Evolutionary conservation across 306 rosid species (phyloP), one percentile per base, ranked within the genome.

Genomic region (Glycyrrhiza uralensis): DNA sequence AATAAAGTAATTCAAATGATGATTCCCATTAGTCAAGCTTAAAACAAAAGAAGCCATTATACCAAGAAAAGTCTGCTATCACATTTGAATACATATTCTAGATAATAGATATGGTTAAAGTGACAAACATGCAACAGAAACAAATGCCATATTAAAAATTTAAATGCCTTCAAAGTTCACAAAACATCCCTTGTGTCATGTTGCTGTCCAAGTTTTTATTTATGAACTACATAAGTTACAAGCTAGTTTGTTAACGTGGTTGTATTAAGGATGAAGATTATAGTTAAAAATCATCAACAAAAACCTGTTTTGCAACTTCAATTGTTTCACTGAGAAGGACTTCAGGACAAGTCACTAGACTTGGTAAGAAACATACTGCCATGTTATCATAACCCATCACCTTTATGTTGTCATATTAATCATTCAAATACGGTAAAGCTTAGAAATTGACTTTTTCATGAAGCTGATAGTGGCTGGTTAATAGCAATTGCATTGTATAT

Each of bases 21-120:
- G 36, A 60, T 30, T 49, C 51, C 67, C 33, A 38, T 42, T 12
- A 71, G 52, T 35, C 56, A 69, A 58, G 71, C 59, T 59, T 15
- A 39, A 7, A 50, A 44, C 12, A 50, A 20, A 60, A 52, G 47
- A 30, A 47, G 51, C 41, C 68, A 52, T 15, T 46, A 33, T 32
- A 64, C 28, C 4, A 42, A 67, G 51, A 47, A 29, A 41, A 45
- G 14, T n/a, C 29, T 9, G 22, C 14, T 44, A 35, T 51, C 14
- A 38, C 1, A 22, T 47, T 12, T 10, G 23, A 51, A 50, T 28
- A 50, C 41, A 28, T 6, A 60, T 19, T 28, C 22, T 15, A 66
- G 39, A 45, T 23, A 6, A 20, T n/a, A 23, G 5, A 2, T 7
- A 36, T 54, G 3, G 3, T 64, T 50, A 36, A 38, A 15, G 38